Evolutionary conservation across 2,329 filamentous ascomycete genomes (phyloP).

Genomic region (Talaromyces sp.): DNA sequence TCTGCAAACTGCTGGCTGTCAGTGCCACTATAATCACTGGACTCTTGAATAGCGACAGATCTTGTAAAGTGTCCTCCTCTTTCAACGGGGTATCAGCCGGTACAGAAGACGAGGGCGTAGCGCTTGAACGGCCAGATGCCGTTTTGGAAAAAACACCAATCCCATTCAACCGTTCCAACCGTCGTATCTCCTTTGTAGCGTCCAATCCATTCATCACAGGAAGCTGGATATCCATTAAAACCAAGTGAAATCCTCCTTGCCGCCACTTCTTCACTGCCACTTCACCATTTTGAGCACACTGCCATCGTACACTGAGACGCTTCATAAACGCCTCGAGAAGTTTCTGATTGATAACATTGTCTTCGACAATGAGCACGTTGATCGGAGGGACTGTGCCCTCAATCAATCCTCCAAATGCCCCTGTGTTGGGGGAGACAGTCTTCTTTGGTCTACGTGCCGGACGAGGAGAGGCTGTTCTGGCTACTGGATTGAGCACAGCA

Average conservation of each 20-base stretch:
- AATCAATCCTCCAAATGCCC: constrained; percentile 59
- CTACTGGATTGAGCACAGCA: constrained; percentile 34
- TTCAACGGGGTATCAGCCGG: constrained; percentile 27
- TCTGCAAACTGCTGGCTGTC: constrained; percentile 90
- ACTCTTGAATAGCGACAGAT: constrained; percentile 71
- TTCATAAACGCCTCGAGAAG: constrained; percentile 95
- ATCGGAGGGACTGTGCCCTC: constrained; percentile 88
- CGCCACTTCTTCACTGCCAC: constrained; percentile 95
- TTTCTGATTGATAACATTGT: constrained; percentile 96
- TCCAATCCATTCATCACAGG: constrained; percentile 95
- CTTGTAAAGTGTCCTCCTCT: constrained; percentile 36
- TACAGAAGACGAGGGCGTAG: constrained; percentile 26
- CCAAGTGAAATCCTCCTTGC: constrained; percentile 85
- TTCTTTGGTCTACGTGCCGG: constrained; percentile 35
- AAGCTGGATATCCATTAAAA: constrained; percentile 97
- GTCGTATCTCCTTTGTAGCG: constrained; percentile 88
- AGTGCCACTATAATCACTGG: constrained; percentile 97
- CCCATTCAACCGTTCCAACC: constrained; percentile 82
- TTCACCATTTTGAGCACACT: constrained; percentile 91
- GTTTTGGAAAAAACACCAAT: constrained; percentile 86
- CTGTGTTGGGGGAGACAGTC: constrained; percentile 30
- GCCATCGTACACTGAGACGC: constrained; percentile 89
- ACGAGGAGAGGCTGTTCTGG: constrained; percentile 49
- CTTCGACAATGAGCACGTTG: constrained; percentile 95
- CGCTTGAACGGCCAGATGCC: constrained; percentile 52